Evolutionary conservation across 768 basidiomycete genomes (phyloP).

Genomic region (Lactarius indigo): DNA sequence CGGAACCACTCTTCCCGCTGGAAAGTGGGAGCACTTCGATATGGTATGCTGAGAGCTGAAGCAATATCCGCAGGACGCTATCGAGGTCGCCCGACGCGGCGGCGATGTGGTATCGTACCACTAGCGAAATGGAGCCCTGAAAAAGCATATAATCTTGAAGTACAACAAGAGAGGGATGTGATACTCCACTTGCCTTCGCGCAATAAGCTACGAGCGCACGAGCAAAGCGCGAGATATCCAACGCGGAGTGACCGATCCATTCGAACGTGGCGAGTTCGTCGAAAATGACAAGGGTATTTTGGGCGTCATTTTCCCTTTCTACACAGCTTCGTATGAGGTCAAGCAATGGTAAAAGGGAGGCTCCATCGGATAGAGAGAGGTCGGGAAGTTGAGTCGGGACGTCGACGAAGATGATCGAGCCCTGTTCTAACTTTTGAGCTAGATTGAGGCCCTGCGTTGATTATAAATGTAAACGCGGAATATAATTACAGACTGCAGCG

Average conservation of each 20-base stretch:
- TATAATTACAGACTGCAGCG: not conserved
- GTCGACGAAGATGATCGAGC: constrained; percentile 52
- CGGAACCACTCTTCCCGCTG: constrained; percentile 72
- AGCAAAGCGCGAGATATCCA: constrained; percentile 53
- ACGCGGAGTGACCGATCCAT: constrained; percentile 60
- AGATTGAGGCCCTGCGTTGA: constrained; percentile 19
- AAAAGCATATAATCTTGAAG: not conserved
- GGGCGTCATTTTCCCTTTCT: constrained; percentile 16
- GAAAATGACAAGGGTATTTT: constrained; percentile 51
- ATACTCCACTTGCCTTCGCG: constrained; percentile 41
- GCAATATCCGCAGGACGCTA: constrained; percentile 52
- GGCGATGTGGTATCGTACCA: constrained; percentile 62
- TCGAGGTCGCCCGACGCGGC: constrained; percentile 51
- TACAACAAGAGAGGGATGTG: not conserved
- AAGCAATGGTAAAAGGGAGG: constrained; percentile 25
- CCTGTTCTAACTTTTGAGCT: constrained; percentile 17
- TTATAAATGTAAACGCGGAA: not conserved
- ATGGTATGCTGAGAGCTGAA: constrained; percentile 65
- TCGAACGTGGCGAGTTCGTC: constrained; percentile 67
- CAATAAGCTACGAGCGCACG: constrained; percentile 60
- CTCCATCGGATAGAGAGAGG: constrained; percentile 20
- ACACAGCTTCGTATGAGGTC: constrained; percentile 12
- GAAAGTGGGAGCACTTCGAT: constrained; percentile 67
- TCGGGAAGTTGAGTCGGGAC: constrained; percentile 38
- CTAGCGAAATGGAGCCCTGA: constrained; percentile 50